Evolutionary conservation across 441 rosid genomes (phyloP).

Genomic region (Brassica hybrid): DNA sequence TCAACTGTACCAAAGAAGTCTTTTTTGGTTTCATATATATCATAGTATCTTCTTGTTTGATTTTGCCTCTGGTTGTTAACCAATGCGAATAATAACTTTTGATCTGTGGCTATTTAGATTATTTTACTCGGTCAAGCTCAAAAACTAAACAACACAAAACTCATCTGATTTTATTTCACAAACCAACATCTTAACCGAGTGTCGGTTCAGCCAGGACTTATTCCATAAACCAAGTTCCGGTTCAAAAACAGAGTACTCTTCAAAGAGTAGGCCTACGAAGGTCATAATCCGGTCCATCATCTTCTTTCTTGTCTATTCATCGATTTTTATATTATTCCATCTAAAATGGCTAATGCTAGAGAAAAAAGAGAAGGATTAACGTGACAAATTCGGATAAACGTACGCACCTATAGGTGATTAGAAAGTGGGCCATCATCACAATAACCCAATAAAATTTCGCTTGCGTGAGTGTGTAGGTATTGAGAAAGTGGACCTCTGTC

Average conservation of each 20-base stretch:
- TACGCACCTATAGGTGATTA: background rate
- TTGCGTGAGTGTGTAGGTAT: background rate
- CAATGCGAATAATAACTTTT: background rate
- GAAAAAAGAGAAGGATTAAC: background rate
- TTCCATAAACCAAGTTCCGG: slow-evolving; percentile 11
- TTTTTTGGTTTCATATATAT: slow-evolving; percentile 23
- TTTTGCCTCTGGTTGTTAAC: slow-evolving; percentile 22
- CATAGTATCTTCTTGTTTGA: slow-evolving; percentile 24
- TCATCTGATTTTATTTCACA: background rate
- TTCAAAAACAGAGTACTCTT: slow-evolving; percentile 34
- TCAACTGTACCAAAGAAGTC: slow-evolving; percentile 23
- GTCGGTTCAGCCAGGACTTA: slow-evolving; percentile 17
- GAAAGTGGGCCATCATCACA: slow-evolving; percentile 3
- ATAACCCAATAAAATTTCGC: slow-evolving; percentile 10
- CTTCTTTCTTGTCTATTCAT: background rate
- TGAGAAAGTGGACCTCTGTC: slow-evolving; percentile 19
- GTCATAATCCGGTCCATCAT: slow-evolving; percentile 40
- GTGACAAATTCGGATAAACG: background rate
- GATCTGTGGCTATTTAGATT: background rate
- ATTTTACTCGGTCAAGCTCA: slow-evolving; percentile 11
- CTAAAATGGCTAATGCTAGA: background rate
- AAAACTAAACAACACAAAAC: slow-evolving; percentile 25
- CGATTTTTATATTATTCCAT: background rate
- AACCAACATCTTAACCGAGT: slow-evolving; percentile 28
- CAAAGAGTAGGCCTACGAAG: slow-evolving; percentile 47